phyloP scores from a whole-genome alignment of 2,329 filamentous ascomycete species.

The Grosmannia serpens region DNA sequence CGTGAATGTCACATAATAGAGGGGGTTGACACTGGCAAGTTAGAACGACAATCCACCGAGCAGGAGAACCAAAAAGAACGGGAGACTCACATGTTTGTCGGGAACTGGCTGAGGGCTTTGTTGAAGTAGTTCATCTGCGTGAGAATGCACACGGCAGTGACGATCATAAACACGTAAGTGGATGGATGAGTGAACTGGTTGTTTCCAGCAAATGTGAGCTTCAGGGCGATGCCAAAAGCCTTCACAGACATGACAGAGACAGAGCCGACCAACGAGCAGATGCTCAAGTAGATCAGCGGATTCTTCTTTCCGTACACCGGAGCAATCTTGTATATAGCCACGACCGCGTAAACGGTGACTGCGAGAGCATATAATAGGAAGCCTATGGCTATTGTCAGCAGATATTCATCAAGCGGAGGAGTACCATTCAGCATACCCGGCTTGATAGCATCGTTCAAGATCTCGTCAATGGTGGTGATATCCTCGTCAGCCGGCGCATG shows the following conservation, averaged over 20 bases:
- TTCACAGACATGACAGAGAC: conserved; percentile 99
- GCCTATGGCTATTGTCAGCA: conserved; percentile 35
- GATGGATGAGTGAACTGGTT: conserved; percentile 94
- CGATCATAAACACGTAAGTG: conserved; percentile 94
- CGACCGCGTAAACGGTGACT: conserved; percentile 70
- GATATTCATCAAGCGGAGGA: neutral
- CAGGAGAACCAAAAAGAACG: neutral
- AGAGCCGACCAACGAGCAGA: conserved; percentile 93
- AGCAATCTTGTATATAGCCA: conserved; percentile 95
- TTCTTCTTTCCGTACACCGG: conserved; percentile 89
- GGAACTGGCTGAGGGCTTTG: conserved; percentile 93
- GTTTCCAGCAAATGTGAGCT: conserved; percentile 82
- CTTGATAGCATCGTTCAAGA: conserved; percentile 79
- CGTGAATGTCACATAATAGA: conserved; percentile 97
- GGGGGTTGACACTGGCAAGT: conserved; percentile 65
- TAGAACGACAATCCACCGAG: conserved; percentile 15
- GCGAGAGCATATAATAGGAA: conserved; percentile 78
- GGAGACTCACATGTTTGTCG: conserved; percentile 71
- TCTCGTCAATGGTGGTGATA: conserved; percentile 83
- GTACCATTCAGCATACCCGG: conserved; percentile 52
- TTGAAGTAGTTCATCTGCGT: conserved; percentile 99
- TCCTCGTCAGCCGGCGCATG: conserved; percentile 92
- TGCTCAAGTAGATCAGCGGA: conserved; percentile 90
- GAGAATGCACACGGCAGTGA: conserved; percentile 84
- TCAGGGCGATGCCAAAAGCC: conserved; percentile 93